A percentile compares a stretch with the other conserved stretches of the same genome.
Conservation (phyloP, 108 stramenopile genomes). For the Aurantiochytrium sp. region DNA sequence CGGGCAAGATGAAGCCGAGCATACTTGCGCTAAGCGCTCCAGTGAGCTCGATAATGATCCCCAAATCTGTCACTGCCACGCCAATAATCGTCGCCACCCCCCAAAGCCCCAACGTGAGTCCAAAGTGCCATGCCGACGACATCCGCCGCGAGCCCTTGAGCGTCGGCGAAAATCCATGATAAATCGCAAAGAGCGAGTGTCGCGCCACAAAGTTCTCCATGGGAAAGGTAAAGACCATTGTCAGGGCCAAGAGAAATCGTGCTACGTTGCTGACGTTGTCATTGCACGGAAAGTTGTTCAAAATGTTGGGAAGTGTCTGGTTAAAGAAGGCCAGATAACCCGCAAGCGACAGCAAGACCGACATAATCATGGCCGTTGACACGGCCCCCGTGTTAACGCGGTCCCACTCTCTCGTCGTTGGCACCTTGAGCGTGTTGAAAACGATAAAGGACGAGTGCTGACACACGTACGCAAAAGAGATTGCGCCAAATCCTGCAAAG, state of each 20-base stretch:
- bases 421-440: constrained; percentile 31
- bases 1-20: background rate
- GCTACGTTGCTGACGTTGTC: constrained; percentile 25
- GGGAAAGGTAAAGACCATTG: constrained; percentile 35
- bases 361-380: constrained; percentile 21
- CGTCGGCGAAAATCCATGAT: background rate
- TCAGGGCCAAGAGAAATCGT: constrained; percentile 30
- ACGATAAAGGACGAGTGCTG: constrained; percentile 45
- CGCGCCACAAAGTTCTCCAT: constrained; percentile 28
- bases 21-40: background rate
- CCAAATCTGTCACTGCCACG: background rate
- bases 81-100: background rate
- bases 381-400: constrained; percentile 21
- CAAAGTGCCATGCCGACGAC: background rate
- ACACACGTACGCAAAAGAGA: constrained; percentile 52
- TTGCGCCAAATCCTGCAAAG: constrained; percentile 41
- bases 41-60: background rate
- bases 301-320: constrained; percentile 31
- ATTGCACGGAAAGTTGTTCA: constrained; percentile 34
- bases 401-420: constrained; percentile 27
- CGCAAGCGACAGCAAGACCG: constrained; percentile 15
- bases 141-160: background rate
- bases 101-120: background rate
- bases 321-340: constrained; percentile 35
- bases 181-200: constrained; percentile 11